phyloP scores from a whole-genome alignment of 2,329 filamentous ascomycete species.

The Malbranchea cinnamomea region DNA sequence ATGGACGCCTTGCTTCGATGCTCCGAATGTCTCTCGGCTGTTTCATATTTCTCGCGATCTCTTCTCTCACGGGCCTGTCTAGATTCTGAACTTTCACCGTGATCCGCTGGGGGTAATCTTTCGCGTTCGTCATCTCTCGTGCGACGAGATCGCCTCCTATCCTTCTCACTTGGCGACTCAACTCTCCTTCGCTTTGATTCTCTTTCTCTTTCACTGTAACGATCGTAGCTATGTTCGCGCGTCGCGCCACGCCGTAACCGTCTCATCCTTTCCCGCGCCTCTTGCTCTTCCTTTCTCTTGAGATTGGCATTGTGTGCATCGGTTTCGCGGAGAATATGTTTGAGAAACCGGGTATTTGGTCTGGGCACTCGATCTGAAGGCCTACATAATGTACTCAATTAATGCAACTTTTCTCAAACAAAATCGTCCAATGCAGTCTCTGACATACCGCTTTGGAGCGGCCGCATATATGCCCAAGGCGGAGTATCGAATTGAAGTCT shows the following conservation, averaged over 20 bases:
- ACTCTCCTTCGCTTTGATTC: conserved; percentile 13
- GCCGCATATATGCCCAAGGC: conserved; percentile 58
- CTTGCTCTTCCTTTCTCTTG: conserved; percentile 67
- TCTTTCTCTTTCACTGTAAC: conserved; percentile 25
- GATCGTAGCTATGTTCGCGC: too few relatives aligned
- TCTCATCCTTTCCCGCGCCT: conserved; percentile 56
- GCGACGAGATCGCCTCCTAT: conserved; percentile 15
- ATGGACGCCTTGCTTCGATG: too few relatives aligned
- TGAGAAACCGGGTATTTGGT: conserved; percentile 81
- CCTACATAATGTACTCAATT: conserved; percentile 30
- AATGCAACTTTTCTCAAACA: too few relatives aligned
- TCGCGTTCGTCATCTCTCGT: conserved; percentile 15
- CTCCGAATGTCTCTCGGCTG: too few relatives aligned
- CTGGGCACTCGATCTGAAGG: conserved; percentile 56
- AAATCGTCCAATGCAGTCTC: not conserved
- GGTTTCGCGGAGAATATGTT: conserved; percentile 75
- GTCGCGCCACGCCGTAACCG: conserved; percentile 37
- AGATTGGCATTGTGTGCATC: conserved; percentile 80
- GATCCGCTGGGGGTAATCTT: conserved; percentile 11
- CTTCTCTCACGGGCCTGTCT: too few relatives aligned
- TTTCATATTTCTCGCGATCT: too few relatives aligned
- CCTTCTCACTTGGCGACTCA: conserved; percentile 13
- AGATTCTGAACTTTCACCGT: conserved; percentile 7
- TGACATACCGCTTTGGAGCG: conserved; percentile 38
- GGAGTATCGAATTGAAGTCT: conserved; percentile 59